A percentile compares a stretch with the other conserved stretches of the same genome.
Evolutionary conservation across 495 filamentous ascomycete species (phyloP).

Genomic region (Symbiotaphrina buchneri): DNA sequence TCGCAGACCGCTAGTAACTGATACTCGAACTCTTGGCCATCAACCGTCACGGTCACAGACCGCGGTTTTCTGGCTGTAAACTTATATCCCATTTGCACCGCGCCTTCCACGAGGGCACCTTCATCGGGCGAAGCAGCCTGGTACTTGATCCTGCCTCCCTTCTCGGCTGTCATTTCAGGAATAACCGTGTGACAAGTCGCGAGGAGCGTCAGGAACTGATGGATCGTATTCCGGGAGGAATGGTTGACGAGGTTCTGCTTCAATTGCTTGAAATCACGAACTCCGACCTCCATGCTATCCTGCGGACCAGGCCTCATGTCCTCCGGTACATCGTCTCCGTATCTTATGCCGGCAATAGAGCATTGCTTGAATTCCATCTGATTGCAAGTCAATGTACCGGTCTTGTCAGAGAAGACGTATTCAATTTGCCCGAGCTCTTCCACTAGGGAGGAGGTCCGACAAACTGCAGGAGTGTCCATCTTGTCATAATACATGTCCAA

Average conservation of each 20-base stretch:
- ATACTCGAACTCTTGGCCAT: conserved; percentile 53
- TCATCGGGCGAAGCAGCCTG: conserved; percentile 97
- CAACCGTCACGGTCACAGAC: conserved; percentile 56
- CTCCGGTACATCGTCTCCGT: conserved; percentile 81
- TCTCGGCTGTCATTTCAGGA: conserved; percentile 60
- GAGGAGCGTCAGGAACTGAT: conserved; percentile 76
- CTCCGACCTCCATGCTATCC: conserved; percentile 55
- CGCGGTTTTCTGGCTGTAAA: conserved; percentile 82
- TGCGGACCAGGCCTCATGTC: conserved; percentile 61
- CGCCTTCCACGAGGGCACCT: conserved; percentile 87
- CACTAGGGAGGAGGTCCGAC: conserved; percentile 85
- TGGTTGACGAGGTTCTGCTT: conserved; percentile 53
- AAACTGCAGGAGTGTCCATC: conserved; percentile 87
- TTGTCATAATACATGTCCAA: conserved; percentile 95
- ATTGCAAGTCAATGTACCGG: conserved; percentile 95
- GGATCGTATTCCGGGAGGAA: conserved; percentile 42
- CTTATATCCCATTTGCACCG: conserved; percentile 60
- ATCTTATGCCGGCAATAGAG: conserved; percentile 81
- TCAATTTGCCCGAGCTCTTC: conserved; percentile 97
- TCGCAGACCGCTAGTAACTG: conserved; percentile 91
- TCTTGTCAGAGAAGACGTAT: conserved; percentile 98
- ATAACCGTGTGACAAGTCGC: conserved; percentile 96
- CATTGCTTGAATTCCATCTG: conserved; percentile 98
- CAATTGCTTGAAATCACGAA: conserved; percentile 71
- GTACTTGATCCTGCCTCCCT: conserved; percentile 71